Evolutionary conservation across 805 yeast genomes (phyloP).

Genomic region (Pichia nanzhaoensis): DNA sequence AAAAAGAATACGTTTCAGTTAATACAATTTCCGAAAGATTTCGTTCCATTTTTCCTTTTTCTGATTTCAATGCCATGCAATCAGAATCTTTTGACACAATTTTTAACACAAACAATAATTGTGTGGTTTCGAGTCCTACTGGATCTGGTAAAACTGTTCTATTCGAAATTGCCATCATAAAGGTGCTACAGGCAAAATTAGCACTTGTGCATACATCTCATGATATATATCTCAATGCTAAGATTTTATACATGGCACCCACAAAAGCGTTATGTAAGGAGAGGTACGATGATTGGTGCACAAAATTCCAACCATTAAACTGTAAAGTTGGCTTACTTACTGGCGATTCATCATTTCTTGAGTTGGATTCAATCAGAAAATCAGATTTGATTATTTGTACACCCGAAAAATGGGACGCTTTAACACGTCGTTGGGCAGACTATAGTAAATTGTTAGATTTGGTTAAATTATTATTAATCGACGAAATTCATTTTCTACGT

Average conservation of each 20-base stretch:
- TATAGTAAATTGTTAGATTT: conserved; percentile 76
- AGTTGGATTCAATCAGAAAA: conserved; percentile 68
- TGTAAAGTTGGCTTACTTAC: conserved; percentile 80
- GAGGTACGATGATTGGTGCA: conserved; percentile 80
- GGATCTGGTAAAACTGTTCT: conserved; percentile 98
- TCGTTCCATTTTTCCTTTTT: conserved; percentile 27
- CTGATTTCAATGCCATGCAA: conserved; percentile 69
- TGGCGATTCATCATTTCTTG: conserved; percentile 88
- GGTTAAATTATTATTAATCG: conserved; percentile 79
- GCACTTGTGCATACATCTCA: conserved; percentile 41
- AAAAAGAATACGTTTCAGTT: background rate
- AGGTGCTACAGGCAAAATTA: conserved; percentile 34
- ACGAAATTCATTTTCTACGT: conserved; percentile 91
- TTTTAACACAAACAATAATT: conserved; percentile 82
- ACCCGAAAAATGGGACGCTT: conserved; percentile 90
- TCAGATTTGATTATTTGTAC: conserved; percentile 91
- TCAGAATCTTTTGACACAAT: conserved; percentile 86
- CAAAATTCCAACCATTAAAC: conserved; percentile 76
- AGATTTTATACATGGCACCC: conserved; percentile 88
- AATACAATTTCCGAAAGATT: conserved; percentile 33
- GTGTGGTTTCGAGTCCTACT: conserved; percentile 94
- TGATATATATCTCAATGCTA: conserved; percentile 65
- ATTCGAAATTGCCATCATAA: conserved; percentile 65
- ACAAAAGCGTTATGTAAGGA: conserved; percentile 92
- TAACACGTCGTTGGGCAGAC: conserved; percentile 85